Evolutionary conservation across 805 yeast species (phyloP).

Genomic region (Candida pseudoglaebosa): DNA sequence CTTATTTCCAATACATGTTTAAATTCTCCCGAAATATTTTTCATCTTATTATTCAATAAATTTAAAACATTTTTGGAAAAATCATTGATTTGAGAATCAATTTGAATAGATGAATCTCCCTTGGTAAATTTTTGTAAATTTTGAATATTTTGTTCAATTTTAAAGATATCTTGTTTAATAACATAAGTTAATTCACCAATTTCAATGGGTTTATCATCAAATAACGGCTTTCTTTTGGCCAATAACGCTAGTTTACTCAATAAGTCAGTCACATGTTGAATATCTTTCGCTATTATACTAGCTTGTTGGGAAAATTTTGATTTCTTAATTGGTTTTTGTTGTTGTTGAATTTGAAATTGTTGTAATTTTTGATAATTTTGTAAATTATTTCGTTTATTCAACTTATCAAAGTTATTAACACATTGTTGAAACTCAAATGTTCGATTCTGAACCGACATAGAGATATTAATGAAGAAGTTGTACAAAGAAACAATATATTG

Average conservation of each 20-base stretch:
- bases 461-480: constrained; percentile 4
- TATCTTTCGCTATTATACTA: constrained; percentile 79
- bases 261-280: constrained; percentile 78
- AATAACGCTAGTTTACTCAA: constrained; percentile 75
- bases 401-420: constrained; percentile 69
- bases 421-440: constrained; percentile 92
- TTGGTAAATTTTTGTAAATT: constrained; percentile 52
- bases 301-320: constrained; percentile 58
- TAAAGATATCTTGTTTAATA: constrained; percentile 80
- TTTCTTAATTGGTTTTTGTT: constrained; percentile 21
- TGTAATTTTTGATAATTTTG: constrained; percentile 17
- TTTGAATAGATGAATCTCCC: constrained; percentile 38
- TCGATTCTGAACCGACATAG: constrained; percentile 60
- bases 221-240: constrained; percentile 86
- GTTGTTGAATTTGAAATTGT: constrained; percentile 14
- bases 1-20: constrained; percentile 84
- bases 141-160: constrained; percentile 68
- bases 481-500: neutral
- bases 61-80: constrained; percentile 86
- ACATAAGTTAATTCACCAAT: constrained; percentile 88
- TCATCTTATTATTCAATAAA: constrained; percentile 81
- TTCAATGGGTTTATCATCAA: constrained; percentile 92
- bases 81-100: constrained; percentile 61
- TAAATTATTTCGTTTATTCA: constrained; percentile 35
- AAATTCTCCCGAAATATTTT: constrained; percentile 89